Conservation (phyloP, 148 eudicot genomes). For the Rhododendron griersonianum region DNA sequence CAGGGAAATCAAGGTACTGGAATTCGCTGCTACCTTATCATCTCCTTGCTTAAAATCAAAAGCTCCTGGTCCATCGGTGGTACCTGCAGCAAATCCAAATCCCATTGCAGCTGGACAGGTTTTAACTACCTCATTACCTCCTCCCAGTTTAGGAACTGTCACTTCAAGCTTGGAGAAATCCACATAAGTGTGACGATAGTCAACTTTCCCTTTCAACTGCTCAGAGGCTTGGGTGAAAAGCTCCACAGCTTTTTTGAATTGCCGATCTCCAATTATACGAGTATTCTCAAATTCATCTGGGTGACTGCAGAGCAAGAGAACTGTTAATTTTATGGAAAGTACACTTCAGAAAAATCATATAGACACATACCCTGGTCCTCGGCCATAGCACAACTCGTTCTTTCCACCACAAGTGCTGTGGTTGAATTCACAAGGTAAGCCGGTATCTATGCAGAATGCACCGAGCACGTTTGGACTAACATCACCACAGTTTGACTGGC, state of each 20-base stretch:
- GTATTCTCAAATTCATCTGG: constrained; percentile 98
- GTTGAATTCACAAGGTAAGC: constrained; percentile 84
- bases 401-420: constrained; percentile 97
- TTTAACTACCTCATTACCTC: constrained; percentile 49
- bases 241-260: constrained; percentile 74
- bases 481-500: constrained; percentile 95
- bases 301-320: constrained; percentile 41
- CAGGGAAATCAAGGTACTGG: background rate
- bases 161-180: constrained; percentile 84
- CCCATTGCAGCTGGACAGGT: constrained; percentile 99
- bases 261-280: constrained; percentile 87
- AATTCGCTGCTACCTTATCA: constrained; percentile 40
- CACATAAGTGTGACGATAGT: constrained; percentile 69
- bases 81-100: constrained; percentile 97
- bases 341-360: background rate
- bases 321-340: background rate
- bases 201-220: constrained; percentile 70
- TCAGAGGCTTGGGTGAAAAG: constrained; percentile 81
- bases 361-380: constrained; percentile 81
- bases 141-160: constrained; percentile 50
- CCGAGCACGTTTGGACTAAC: constrained; percentile 97
- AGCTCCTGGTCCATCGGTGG: constrained; percentile 98
- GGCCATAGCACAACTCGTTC: constrained; percentile 89
- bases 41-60: constrained; percentile 97
- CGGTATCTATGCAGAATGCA: constrained; percentile 86